phyloP scores from a whole-genome alignment of 306 rosid species.

The Oemleria cerasiformis region DNA sequence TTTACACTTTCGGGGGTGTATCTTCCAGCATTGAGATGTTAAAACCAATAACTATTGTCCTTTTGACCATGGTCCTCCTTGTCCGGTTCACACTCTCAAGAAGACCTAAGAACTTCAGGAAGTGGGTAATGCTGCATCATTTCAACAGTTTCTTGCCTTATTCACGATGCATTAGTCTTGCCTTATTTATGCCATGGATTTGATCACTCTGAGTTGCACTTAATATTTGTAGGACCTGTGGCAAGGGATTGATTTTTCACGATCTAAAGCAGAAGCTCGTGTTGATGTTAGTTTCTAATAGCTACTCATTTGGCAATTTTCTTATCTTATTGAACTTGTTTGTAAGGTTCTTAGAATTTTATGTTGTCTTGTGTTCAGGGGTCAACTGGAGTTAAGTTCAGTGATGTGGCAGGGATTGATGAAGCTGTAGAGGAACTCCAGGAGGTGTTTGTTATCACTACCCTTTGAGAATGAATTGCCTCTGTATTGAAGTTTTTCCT shows the following conservation, averaged over 20 bases:
- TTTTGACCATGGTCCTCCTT: conserved; percentile 91
- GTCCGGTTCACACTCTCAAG: conserved; percentile 95
- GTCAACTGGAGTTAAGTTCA: conserved; percentile 88
- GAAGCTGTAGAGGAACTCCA: conserved; percentile 98
- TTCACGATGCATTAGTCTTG: conserved; percentile 12
- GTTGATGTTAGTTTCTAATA: conserved; percentile 73
- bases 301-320: conserved; percentile 27
- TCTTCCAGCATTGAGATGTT: conserved; percentile 61
- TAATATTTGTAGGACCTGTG: conserved; percentile 73
- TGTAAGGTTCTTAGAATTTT: conserved; percentile 23
- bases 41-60: conserved; percentile 57
- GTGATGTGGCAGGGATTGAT: conserved; percentile 97
- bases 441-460: conserved; percentile 53
- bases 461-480: background rate
- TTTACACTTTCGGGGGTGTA: conserved; percentile 71
- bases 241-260: conserved; percentile 99
- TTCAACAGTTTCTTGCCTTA: conserved; percentile 15
- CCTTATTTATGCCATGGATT: conserved; percentile 21
- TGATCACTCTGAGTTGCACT: conserved; percentile 28
- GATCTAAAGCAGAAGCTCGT: conserved; percentile 98
- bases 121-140: conserved; percentile 68
- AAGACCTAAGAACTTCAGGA: conserved; percentile 95
- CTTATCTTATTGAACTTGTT: conserved; percentile 16
- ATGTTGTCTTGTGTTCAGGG: conserved; percentile 57
- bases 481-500: conserved; percentile 1